Percentiles rank a stretch among this genome's conserved stretches.
phyloP scores from a whole-genome alignment of 169 alveolate species.

The Plasmodium gaboni region DNA sequence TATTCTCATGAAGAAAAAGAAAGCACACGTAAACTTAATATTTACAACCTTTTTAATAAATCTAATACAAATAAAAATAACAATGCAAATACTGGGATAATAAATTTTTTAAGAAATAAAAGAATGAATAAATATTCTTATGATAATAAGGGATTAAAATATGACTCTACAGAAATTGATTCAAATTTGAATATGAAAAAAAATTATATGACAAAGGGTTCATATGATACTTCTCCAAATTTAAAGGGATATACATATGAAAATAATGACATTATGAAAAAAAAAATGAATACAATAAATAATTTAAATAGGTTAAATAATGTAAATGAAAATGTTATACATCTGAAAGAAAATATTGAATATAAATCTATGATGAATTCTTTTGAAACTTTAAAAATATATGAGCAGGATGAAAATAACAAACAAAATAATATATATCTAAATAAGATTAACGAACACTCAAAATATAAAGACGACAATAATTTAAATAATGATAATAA shows the following conservation, averaged over 20 bases:
- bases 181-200: background rate
- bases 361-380: constrained; percentile 17
- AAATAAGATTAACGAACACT: constrained; percentile 12
- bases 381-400: constrained; percentile 28
- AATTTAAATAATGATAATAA: background rate
- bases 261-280: constrained; percentile 15
- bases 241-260: constrained; percentile 15
- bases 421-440: constrained; percentile 9
- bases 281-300: background rate
- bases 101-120: constrained; percentile 55
- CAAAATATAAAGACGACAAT: constrained; percentile 1
- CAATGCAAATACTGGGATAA: constrained; percentile 39
- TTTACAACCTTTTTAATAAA: constrained; percentile 47
- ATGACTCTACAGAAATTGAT: constrained; percentile 24
- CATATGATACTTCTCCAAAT: constrained; percentile 7
- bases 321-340: constrained; percentile 8
- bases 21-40: constrained; percentile 20
- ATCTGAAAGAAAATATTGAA: constrained; percentile 10
- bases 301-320: constrained; percentile 12
- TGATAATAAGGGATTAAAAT: constrained; percentile 60
- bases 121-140: constrained; percentile 31
- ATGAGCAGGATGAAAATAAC: constrained; percentile 8
- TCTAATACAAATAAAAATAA: constrained; percentile 27
- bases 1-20: constrained; percentile 5
- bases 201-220: background rate